These are phyloP conservation scores for Ophiostoma perfectum DNA, from an alignment of 2,329 filamentous ascomycete genomes.

Conservation along the genomic window DNA sequence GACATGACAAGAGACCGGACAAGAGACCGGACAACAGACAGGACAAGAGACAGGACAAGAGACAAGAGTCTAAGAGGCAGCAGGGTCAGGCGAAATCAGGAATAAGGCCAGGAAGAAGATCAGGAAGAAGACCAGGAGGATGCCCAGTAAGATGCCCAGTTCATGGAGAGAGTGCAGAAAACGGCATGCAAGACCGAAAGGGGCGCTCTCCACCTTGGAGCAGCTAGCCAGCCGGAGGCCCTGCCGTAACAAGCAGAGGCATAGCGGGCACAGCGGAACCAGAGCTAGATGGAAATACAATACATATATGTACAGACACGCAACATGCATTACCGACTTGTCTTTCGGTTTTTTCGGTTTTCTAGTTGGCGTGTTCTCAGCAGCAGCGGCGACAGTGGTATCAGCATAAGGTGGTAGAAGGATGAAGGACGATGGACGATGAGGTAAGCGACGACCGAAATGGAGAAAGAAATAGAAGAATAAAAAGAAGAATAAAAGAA, in stretches of 20 bases:
- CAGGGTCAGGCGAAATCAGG: background rate
- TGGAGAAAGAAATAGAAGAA: background rate
- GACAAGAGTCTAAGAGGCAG: no score
- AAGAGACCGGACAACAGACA: background rate
- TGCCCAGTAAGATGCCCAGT: no score
- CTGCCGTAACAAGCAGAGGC: slow-evolving; percentile 3
- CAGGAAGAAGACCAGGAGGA: background rate
- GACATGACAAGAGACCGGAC: background rate
- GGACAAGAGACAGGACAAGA: background rate
- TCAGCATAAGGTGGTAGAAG: background rate
- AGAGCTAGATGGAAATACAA: background rate
- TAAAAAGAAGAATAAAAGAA: no score
- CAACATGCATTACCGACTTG: slow-evolving; percentile 8
- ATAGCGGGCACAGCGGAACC: slow-evolving; percentile 11
- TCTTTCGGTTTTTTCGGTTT: background rate
- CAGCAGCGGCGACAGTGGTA: background rate
- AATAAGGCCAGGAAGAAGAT: background rate
- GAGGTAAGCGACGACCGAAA: slow-evolving; percentile 8
- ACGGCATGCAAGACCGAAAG: background rate
- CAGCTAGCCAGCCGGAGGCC: slow-evolving; percentile 15
- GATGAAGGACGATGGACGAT: background rate
- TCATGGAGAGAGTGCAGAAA: background rate
- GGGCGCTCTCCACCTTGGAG: background rate
- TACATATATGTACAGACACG: background rate
- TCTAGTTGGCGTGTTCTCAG: background rate